A percentile compares a stretch with the other conserved stretches of the same genome.
Evolutionary conservation across 352 stramenopile species (phyloP).

Genomic region (Phytophthora parvispora): DNA sequence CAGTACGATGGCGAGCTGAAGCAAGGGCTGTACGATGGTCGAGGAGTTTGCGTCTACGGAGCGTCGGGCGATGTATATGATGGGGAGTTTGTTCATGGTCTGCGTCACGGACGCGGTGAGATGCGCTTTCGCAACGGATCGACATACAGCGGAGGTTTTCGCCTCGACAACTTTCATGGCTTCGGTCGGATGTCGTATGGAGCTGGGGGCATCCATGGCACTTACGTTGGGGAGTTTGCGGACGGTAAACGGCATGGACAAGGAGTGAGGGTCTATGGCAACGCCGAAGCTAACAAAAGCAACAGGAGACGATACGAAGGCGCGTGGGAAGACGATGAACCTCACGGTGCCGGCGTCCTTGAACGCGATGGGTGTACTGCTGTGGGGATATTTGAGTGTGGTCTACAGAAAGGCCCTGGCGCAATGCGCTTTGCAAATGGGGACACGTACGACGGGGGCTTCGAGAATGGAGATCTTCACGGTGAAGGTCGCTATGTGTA

Average conservation of each 20-base stretch:
- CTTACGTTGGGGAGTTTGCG: constrained; percentile 72
- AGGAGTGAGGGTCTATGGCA: constrained; percentile 67
- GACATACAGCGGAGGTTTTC: constrained; percentile 65
- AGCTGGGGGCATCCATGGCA: constrained; percentile 50
- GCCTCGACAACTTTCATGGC: constrained; percentile 62
- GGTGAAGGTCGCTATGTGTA: constrained; percentile 59
- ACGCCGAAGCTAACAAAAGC: constrained; percentile 26
- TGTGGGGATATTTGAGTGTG: constrained; percentile 65
- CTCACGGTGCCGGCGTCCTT: constrained; percentile 65
- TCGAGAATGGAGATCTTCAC: constrained; percentile 53
- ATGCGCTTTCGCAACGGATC: constrained; percentile 59
- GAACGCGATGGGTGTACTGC: constrained; percentile 62
- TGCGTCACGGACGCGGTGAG: constrained; percentile 68
- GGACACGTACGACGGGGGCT: constrained; percentile 78
- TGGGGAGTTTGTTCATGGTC: constrained; percentile 66
- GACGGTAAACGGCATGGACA: constrained; percentile 68
- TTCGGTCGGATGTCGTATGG: constrained; percentile 68
- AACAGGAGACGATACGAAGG: constrained; percentile 67
- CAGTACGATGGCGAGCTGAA: constrained; percentile 68
- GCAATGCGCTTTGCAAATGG: constrained; percentile 68
- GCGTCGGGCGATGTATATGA: constrained; percentile 74
- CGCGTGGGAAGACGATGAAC: constrained; percentile 68
- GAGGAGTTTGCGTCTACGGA: constrained; percentile 66
- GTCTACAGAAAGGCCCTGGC: constrained; percentile 65
- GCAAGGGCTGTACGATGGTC: constrained; percentile 61